Evolutionary conservation across 1,284 basidiomycete species (phyloP), one percentile per base, ranked within the genome.

Genomic region (Coniophora puteana): DNA sequence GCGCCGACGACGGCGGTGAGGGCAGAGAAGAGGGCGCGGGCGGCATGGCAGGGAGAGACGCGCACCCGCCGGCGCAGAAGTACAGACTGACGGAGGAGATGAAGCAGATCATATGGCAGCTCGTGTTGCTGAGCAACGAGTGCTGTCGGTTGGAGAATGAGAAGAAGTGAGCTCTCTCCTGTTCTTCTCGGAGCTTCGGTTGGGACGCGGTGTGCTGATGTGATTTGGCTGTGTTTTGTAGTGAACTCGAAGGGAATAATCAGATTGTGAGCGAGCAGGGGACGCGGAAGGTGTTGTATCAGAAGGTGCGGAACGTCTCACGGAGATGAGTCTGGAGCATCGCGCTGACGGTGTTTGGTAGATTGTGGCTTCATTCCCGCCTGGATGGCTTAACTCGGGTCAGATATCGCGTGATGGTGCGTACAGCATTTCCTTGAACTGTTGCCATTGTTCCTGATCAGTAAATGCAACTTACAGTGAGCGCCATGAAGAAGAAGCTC

Each of bases 101-200:
- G 82, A 85, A 86, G 69, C 63, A 60, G 22, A 74, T 78, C 36
- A 76, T 89, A 48, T 90, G 87, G 87, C 76, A 84, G 61, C 67
- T 89, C 7, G 87, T 90, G 31, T 69, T 80, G 53, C 58, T 90
- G 46, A 88, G 84, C 58, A 89, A 89, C 53, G 87, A 89, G 64
- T 79, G 79, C 42, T 86, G 82, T 62, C 64, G 83, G 51, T 63
- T 90, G 59, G 85, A 88, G 66, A 89, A 89, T 54, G 84, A 89
- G 75, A 89, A 88, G 63, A 86, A 87, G 85, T 89, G 55, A 23
- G 83, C 14, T 38, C 31, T 18, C 20, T 43, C 14, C 34, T 28
- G 13, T 24, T 17, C 14, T 11, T 48, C 38, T 36, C 47, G 32
- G n/a, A n/a, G n/a, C n/a, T n/a, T n/a, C n/a, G n/a, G n/a, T n/a